Evolutionary conservation across 2,329 filamentous ascomycete genomes (phyloP), one percentile per base, ranked within the genome.

Genomic region (Pseudomassariella vexata): DNA sequence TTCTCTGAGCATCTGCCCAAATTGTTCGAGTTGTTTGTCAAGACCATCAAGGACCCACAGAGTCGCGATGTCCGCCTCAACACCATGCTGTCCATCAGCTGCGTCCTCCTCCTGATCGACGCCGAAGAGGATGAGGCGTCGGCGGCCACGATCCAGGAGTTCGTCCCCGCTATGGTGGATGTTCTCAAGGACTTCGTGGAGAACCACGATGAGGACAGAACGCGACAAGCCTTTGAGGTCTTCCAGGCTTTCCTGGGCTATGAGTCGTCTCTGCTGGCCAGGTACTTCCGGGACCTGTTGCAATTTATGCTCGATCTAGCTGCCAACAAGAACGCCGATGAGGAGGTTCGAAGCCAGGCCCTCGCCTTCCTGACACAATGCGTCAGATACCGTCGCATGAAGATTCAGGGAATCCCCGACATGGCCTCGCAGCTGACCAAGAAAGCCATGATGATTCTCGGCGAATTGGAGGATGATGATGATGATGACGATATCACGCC

Each of bases 191-290:
- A 81, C 41, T 78, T 85, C 17, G 84, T 96, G 37, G 76, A 87
- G 48, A 73, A 75, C 36, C 75, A 76, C 36, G 84, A 95, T 48
- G 89, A 95, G 48, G 89, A 95, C 55, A 82, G 84, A 56, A 81
- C 85, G 47, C 86, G 90, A 69, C 81, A 90, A 55, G 79, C 87
- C 17, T 98, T 96, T 49, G 92, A 96, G 57, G 88, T 95, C 45
- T 95, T 96, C 75, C 92, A 96, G 68, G 92, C 86, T 30, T 81
- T 95, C 50, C 76, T 98, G 33, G 85, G 84, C 42, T 95, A 87
- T 57, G 90, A 95, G 56, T 83, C 86, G 19, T 76, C 85, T 28
- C 75, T 96, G 30, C 68, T 96, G 32, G 84, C 82, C 44, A 71
- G 76, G 34, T 89, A 95, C 65, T 86, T 98, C 53, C 86, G 82